These are phyloP conservation scores for Rhododendron vialii DNA, from an alignment of 148 eudicot genomes.

Conservation along the genomic window DNA sequence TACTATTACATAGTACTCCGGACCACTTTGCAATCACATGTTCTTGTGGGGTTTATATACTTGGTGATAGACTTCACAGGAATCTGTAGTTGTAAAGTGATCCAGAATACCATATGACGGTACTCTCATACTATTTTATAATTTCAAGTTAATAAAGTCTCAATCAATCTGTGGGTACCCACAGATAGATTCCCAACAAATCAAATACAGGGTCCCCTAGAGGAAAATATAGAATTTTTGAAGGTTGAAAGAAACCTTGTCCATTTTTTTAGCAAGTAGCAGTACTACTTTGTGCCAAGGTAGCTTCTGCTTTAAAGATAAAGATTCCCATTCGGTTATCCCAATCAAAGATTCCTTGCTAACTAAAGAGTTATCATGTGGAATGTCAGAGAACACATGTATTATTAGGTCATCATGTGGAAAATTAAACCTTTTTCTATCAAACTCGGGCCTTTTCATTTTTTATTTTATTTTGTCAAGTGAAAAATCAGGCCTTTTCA, in stretches of 20 bases:
- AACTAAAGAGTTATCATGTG: too few relatives aligned
- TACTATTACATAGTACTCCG: fast-evolving
- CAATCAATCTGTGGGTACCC: background rate
- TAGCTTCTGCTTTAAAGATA: background rate
- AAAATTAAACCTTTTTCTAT: background rate
- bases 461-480: too few relatives aligned
- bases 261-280: background rate
- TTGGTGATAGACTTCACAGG: too few relatives aligned
- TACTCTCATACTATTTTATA: too few relatives aligned
- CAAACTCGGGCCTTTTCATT: background rate
- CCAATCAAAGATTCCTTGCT: background rate
- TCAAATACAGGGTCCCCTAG: background rate
- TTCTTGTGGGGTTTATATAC: too few relatives aligned
- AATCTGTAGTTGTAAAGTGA: too few relatives aligned
- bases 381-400: background rate
- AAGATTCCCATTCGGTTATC: background rate
- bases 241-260: background rate
- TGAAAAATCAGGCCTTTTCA: background rate
- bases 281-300: background rate
- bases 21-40: too few relatives aligned
- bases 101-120: too few relatives aligned
- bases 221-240: background rate
- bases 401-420: background rate
- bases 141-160: background rate
- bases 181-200: background rate